phyloP scores from a whole-genome alignment of 2,329 filamentous ascomycete species.

The Chaetomium olivaceum region DNA sequence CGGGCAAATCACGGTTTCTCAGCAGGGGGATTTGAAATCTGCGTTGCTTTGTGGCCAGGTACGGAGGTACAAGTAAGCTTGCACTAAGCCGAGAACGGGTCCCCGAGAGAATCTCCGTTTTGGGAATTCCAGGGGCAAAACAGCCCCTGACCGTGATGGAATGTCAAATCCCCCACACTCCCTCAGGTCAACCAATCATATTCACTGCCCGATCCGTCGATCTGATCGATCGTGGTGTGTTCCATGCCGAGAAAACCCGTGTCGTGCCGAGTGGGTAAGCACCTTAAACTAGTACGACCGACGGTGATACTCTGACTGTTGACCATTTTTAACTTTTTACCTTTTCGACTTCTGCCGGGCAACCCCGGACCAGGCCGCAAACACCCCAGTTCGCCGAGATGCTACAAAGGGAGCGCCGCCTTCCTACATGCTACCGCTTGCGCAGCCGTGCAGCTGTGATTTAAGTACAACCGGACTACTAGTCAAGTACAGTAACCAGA shows the following conservation, averaged over 20 bases:
- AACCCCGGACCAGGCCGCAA: not conserved
- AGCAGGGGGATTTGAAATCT: not conserved
- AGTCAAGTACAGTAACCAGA: not conserved
- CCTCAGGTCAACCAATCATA: not conserved
- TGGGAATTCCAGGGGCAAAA: not conserved
- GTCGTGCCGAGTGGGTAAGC: not conserved
- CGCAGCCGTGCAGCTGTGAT: not conserved
- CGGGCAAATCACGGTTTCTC: not conserved
- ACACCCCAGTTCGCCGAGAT: not conserved
- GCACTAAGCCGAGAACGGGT: not conserved
- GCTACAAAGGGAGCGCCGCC: not conserved
- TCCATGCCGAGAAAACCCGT: not conserved
- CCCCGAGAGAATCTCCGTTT: not conserved
- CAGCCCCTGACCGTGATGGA: not conserved
- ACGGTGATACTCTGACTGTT: not conserved
- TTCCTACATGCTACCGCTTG: not conserved
- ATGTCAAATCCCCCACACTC: not conserved
- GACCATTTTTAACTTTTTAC: not conserved
- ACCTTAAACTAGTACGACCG: not conserved
- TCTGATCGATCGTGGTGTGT: not conserved
- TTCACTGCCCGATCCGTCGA: not conserved
- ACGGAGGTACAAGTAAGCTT: not conserved
- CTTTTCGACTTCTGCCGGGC: not conserved
- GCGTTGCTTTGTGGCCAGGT: not conserved
- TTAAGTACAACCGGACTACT: not conserved